phyloP scores from a whole-genome alignment of 1,284 basidiomycete genomes.

The Marasmius fiardii region DNA sequence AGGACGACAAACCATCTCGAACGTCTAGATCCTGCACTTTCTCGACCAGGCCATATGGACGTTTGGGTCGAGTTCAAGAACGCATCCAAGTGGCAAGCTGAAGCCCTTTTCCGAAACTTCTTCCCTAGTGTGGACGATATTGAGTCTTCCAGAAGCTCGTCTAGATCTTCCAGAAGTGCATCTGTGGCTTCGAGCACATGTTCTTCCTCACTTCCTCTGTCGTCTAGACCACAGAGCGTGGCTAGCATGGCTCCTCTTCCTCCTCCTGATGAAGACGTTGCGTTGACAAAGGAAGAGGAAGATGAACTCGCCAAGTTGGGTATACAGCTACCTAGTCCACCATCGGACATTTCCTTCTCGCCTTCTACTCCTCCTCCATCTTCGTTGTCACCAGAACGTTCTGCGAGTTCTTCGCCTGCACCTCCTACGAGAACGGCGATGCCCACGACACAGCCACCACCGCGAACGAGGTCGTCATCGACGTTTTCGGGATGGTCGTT shows the following conservation, averaged over 20 bases:
- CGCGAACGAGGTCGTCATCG: too few relatives aligned
- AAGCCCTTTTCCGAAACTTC: slow-evolving; percentile 81
- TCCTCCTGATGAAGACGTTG: background rate
- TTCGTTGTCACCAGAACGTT: slow-evolving; percentile 15
- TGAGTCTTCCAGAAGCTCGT: slow-evolving; percentile 8
- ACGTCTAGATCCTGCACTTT: slow-evolving; percentile 77
- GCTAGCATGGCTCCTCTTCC: background rate
- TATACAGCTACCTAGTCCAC: slow-evolving; percentile 35
- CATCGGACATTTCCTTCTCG: background rate
- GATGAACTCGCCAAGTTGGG: slow-evolving; percentile 42
- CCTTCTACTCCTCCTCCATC: too few relatives aligned
- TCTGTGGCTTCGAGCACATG: slow-evolving; percentile 8
- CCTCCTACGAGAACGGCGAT: slow-evolving; percentile 15
- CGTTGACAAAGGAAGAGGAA: slow-evolving; percentile 29
- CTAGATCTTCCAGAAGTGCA: background rate
- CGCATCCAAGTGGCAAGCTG: slow-evolving; percentile 77
- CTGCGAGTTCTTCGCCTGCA: slow-evolving; percentile 22
- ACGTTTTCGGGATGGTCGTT: slow-evolving; percentile 8
- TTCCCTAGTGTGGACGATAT: slow-evolving; percentile 69
- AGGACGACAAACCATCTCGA: slow-evolving; percentile 85
- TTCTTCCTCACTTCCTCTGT: background rate
- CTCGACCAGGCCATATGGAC: slow-evolving; percentile 85
- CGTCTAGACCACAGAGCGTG: background rate
- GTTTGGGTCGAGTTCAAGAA: slow-evolving; percentile 88
- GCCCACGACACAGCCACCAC: too few relatives aligned